A percentile compares a stretch with the other conserved stretches of the same genome.
Conservation (phyloP, 2,329 filamentous ascomycete genomes). For the Fusarium armeniacum region DNA sequence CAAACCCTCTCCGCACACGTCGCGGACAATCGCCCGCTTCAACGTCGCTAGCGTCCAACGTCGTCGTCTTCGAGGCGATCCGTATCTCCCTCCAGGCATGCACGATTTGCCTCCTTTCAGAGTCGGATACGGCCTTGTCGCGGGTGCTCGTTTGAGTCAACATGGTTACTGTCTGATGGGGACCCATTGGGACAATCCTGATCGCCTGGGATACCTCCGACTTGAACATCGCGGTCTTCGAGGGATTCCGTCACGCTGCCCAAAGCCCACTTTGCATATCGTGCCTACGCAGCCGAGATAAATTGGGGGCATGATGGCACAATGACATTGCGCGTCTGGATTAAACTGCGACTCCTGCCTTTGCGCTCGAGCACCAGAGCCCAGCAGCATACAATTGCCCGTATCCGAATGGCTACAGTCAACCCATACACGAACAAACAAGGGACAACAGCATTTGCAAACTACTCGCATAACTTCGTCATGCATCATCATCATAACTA, state of each 20-base stretch:
- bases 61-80: not conserved
- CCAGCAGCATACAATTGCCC: too few relatives aligned
- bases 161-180: not conserved
- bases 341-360: not conserved
- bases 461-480: not conserved
- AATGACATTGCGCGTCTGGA: not conserved
- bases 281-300: not conserved
- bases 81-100: not conserved
- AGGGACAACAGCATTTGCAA: not conserved
- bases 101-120: not conserved
- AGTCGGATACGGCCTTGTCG: not conserved
- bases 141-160: not conserved
- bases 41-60: constrained; percentile 1
- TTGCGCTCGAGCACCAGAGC: too few relatives aligned
- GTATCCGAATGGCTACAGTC: not conserved
- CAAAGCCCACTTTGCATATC: not conserved
- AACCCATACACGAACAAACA: not conserved
- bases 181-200: not conserved
- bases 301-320: too few relatives aligned
- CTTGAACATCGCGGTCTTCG: not conserved
- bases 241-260: not conserved
- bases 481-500: not conserved
- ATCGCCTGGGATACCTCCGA: not conserved
- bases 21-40: constrained; percentile 9
- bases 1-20: constrained; percentile 3